Conservation (phyloP, 768 basidiomycete genomes). For the Boletus edulis region DNA sequence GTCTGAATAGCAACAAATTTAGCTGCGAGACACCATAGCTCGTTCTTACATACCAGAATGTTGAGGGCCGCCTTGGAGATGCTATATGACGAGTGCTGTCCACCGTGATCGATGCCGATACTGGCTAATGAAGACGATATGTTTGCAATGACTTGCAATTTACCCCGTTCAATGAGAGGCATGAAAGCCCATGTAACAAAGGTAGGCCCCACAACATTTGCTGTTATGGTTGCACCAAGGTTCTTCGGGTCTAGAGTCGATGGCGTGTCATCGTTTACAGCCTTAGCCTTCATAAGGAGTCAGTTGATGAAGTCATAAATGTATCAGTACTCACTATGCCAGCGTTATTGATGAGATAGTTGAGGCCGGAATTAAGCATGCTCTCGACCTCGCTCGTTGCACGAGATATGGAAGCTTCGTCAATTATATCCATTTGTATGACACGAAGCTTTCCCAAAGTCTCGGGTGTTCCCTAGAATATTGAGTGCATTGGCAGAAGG, state of each 20-base stretch:
- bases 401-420: conserved; percentile 26
- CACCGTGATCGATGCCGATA: conserved; percentile 30
- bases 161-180: conserved; percentile 35
- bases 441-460: conserved; percentile 22
- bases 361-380: conserved; percentile 26
- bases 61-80: conserved; percentile 39
- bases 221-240: conserved; percentile 23
- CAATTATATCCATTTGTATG: conserved; percentile 32
- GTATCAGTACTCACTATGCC: conserved; percentile 28
- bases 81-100: conserved; percentile 28
- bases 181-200: conserved; percentile 34
- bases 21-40: too few species aligned
- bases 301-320: background rate
- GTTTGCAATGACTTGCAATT: conserved; percentile 19
- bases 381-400: conserved; percentile 18
- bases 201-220: conserved; percentile 35
- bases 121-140: conserved; percentile 33
- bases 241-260: conserved; percentile 18
- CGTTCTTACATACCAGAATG: conserved; percentile 32
- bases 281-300: conserved; percentile 14
- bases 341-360: conserved; percentile 42
- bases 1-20: too few species aligned
- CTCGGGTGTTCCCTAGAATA: background rate
- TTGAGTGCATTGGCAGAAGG: background rate
- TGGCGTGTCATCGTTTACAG: conserved; percentile 23